A percentile compares a stretch with the other conserved stretches of the same genome.
Conservation (phyloP, 306 rosid genomes). For the Vigna unguiculata region DNA sequence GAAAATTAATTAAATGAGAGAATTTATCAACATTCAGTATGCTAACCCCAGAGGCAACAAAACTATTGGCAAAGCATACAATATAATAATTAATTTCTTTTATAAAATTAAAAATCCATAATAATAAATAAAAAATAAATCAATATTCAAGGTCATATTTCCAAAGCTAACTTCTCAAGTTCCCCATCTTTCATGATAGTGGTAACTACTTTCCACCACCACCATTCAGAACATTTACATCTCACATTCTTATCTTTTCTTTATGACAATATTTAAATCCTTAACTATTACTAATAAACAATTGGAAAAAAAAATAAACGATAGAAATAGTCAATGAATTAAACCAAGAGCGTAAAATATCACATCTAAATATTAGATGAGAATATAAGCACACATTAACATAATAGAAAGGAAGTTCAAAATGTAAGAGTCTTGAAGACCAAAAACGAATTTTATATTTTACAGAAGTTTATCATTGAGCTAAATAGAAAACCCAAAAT, state of each 20-base stretch:
- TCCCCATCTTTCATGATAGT: not conserved
- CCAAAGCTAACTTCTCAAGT: no score
- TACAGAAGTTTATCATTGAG: constrained; percentile 3
- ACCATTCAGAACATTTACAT: not conserved
- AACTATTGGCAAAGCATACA: no score
- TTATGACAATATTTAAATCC: no score
- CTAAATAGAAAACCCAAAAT: not conserved
- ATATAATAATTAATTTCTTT: no score
- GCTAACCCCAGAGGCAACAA: no score
- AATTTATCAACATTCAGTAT: no score
- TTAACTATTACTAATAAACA: not conserved
- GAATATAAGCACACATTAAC: not conserved
- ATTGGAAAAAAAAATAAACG: not conserved
- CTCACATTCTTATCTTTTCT: not conserved
- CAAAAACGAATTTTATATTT: not conserved
- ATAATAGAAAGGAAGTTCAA: not conserved
- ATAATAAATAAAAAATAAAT: no score
- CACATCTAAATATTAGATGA: not conserved
- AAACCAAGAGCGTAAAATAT: not conserved
- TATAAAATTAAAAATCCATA: no score
- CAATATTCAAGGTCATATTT: constrained; percentile 33
- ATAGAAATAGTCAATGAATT: not conserved
- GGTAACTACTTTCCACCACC: constrained; percentile 11
- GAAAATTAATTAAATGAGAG: no score
- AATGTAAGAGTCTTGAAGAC: not conserved